Evolutionary conservation across 2,329 filamentous ascomycete species (phyloP), one percentile per base, ranked within the genome.

Genomic region (Cordyceps cicadae): DNA sequence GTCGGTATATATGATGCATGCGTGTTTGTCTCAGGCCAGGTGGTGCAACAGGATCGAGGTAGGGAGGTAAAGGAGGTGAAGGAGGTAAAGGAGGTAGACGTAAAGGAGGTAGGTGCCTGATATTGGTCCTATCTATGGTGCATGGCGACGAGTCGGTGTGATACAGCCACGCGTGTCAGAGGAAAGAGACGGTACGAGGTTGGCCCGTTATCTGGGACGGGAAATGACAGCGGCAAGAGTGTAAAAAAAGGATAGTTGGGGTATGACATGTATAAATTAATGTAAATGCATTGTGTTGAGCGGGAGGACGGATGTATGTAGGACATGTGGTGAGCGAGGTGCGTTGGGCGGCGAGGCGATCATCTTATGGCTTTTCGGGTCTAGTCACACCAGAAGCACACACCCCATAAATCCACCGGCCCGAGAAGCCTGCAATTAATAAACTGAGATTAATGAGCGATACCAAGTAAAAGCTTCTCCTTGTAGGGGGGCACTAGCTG

Each of bases 91-190:
- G 24, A 24, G 7, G 45, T 19, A 46, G 56, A n/a, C n/a, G n/a
- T 24, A 24, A 24, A 24, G 24, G 24, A 24, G 7, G 45, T 19
- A 46, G 56, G 43, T 52, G 56, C 49, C 56, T 53, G 56, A 52
- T 53, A 43, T 21, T 14, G 45, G 32, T 26, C 29, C 48, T 32
- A 26, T 52, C 48, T 32, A 37, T 52, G 24, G 37, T 8, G 29
- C 39, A 45, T 59, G 39, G 26, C 49, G 39, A 51, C 17, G 52
- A 52, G 56, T 59, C 56, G 56, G 48, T 59, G 56, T 59, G 56
- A 32, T 37, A 7, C 14, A n/a, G 5, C 21, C 34, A 19, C 21
- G 26, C 12, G n/a, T 26, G 29, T 48, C 21, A 26, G 50, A 53
- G 9, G 12, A 53, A 56, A n/a, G n/a, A 4, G 54, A 17, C n/a